Percentiles rank a stretch among this genome's conserved stretches.
Conservation (phyloP, 169 alveolate species). For the Cytauxzoon felis region DNA sequence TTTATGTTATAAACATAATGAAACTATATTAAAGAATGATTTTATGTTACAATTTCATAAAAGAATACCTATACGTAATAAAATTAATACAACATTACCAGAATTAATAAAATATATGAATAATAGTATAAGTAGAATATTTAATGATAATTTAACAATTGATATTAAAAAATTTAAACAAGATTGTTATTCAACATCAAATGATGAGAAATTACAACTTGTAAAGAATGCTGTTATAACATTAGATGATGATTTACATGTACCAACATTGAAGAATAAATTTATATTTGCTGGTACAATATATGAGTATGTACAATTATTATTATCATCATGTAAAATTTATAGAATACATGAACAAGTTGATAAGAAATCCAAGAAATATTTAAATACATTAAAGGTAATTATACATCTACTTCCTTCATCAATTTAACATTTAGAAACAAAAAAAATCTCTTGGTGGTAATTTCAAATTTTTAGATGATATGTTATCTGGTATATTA, state of each 20-base stretch:
- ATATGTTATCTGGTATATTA: slow-evolving; percentile 21
- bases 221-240: slow-evolving; percentile 26
- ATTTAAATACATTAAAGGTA: slow-evolving; percentile 27
- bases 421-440: not conserved
- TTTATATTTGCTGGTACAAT: slow-evolving; percentile 51
- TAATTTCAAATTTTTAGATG: slow-evolving; percentile 28
- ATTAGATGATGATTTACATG: slow-evolving; percentile 13
- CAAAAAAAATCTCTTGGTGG: slow-evolving; percentile 43
- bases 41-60: slow-evolving; percentile 60
- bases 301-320: not conserved
- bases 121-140: slow-evolving; percentile 18
- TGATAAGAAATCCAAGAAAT: slow-evolving; percentile 40
- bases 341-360: slow-evolving; percentile 32
- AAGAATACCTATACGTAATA: not conserved
- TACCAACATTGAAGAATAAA: slow-evolving; percentile 19
- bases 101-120: slow-evolving; percentile 6
- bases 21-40: slow-evolving; percentile 1
- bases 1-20: slow-evolving; percentile 5
- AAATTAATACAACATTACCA: not conserved
- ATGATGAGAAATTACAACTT: slow-evolving; percentile 27
- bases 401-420: not conserved
- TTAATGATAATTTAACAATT: not conserved
- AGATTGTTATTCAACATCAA: slow-evolving; percentile 33
- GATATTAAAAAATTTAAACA: slow-evolving; percentile 32
- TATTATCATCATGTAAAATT: not conserved